Conservation (phyloP, 805 yeast species). For the Yarrowia sp. region DNA sequence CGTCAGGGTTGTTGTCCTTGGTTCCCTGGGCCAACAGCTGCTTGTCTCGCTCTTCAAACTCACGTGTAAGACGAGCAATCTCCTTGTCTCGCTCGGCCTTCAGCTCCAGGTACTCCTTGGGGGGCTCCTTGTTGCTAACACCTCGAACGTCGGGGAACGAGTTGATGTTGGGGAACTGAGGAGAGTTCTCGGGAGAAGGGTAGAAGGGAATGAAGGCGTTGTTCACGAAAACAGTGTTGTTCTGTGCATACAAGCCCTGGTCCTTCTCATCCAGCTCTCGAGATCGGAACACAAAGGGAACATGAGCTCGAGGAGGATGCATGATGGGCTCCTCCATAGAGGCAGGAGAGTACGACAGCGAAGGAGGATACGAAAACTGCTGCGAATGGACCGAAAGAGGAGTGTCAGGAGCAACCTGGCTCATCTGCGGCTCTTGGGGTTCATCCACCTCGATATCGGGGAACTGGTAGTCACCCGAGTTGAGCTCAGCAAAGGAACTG, state of each 20-base stretch:
- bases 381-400: conserved; percentile 25
- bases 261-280: conserved; percentile 30
- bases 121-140: conserved; percentile 16
- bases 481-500: conserved; percentile 28
- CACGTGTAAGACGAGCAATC: conserved; percentile 31
- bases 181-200: conserved; percentile 17
- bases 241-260: conserved; percentile 10
- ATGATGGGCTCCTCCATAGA: conserved; percentile 35
- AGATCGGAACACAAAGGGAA: conserved; percentile 30
- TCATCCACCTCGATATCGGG: conserved; percentile 22
- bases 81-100: conserved; percentile 28
- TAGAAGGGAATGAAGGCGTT: conserved; percentile 31
- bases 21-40: background rate
- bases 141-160: conserved; percentile 18
- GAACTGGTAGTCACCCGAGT: conserved; percentile 19
- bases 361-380: conserved; percentile 27
- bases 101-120: conserved; percentile 19
- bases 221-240: conserved; percentile 17
- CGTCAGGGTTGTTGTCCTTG: background rate
- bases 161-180: conserved; percentile 33
- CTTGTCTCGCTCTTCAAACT: conserved; percentile 16
- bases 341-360: conserved; percentile 23
- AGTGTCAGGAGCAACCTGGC: conserved; percentile 13
- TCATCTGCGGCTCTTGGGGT: conserved; percentile 1
- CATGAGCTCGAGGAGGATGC: conserved; percentile 32